Evolutionary conservation across 2,329 filamentous ascomycete genomes (phyloP).

Genomic region (Colletotrichum acutatum): DNA sequence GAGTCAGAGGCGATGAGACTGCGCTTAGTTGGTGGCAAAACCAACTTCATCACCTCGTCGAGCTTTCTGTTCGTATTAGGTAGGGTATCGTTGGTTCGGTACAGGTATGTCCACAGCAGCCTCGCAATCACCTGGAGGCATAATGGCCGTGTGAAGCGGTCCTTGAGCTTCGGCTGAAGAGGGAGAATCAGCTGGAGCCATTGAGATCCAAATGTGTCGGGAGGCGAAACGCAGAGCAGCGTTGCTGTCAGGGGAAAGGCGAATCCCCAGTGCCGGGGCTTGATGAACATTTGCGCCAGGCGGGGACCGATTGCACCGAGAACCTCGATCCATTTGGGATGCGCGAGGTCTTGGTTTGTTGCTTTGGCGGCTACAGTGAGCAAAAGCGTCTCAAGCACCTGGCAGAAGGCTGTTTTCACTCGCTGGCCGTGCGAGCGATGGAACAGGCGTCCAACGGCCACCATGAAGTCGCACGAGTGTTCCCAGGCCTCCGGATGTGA

Average conservation of each 20-base stretch:
- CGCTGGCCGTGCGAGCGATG: conserved; percentile 85
- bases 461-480: conserved; percentile 89
- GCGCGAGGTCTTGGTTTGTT: conserved; percentile 77
- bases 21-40: conserved; percentile 83
- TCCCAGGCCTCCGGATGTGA: conserved; percentile 82
- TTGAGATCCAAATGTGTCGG: conserved; percentile 84
- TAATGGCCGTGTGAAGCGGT: conserved; percentile 79
- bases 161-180: conserved; percentile 85
- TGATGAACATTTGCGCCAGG: conserved; percentile 85
- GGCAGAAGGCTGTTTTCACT: conserved; percentile 94
- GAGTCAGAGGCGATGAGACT: conserved; percentile 86
- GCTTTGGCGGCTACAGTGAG: conserved; percentile 88
- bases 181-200: conserved; percentile 87
- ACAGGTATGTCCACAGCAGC: conserved; percentile 94
- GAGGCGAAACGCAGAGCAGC: conserved; percentile 86
- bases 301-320: conserved; percentile 82
- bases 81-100: conserved; percentile 79
- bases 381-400: conserved; percentile 87
- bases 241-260: conserved; percentile 90
- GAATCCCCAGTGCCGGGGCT: conserved; percentile 91
- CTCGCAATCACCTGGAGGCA: conserved; percentile 91
- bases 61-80: conserved; percentile 79
- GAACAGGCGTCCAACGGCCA: conserved; percentile 84
- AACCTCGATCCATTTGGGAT: conserved; percentile 88
- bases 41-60: conserved; percentile 87